Evolutionary conservation across 768 basidiomycete genomes (phyloP).

Genomic region (Termitomyces sp.): DNA sequence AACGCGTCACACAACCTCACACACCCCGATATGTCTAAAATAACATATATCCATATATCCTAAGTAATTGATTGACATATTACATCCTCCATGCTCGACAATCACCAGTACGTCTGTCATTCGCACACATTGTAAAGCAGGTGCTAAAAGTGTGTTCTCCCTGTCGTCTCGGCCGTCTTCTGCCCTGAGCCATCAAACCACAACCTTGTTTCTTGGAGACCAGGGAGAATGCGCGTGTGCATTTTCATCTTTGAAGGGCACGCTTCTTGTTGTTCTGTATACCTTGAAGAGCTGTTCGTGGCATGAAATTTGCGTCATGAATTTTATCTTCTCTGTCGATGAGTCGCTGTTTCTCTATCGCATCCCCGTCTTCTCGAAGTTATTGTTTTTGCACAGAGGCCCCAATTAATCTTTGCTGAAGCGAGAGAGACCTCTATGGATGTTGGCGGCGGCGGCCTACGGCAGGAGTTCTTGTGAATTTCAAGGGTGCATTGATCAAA

Average conservation of each 20-base stretch:
- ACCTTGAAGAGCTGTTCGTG: background rate
- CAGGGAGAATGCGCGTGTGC: too few relatives aligned
- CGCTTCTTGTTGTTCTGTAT: background rate
- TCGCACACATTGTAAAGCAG: background rate
- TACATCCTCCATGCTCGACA: background rate
- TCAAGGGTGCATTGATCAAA: background rate
- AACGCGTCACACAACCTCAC: background rate
- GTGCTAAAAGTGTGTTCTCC: background rate
- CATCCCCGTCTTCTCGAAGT: background rate
- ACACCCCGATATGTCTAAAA: background rate
- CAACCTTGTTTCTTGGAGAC: background rate
- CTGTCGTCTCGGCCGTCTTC: background rate
- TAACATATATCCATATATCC: slow-evolving; percentile 1
- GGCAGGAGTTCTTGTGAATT: background rate
- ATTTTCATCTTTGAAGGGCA: background rate
- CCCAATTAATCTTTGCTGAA: background rate
- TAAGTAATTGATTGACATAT: background rate
- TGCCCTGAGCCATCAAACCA: background rate
- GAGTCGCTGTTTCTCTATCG: background rate
- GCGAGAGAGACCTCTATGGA: background rate
- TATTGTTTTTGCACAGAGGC: background rate
- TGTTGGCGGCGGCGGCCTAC: background rate
- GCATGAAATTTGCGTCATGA: background rate
- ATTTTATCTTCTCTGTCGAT: background rate
- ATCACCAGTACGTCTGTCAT: background rate